Percentiles rank a stretch among this genome's conserved stretches.
Evolutionary conservation across 129 eudicot species (phyloP).

Genomic region (Sambucus nigra): DNA sequence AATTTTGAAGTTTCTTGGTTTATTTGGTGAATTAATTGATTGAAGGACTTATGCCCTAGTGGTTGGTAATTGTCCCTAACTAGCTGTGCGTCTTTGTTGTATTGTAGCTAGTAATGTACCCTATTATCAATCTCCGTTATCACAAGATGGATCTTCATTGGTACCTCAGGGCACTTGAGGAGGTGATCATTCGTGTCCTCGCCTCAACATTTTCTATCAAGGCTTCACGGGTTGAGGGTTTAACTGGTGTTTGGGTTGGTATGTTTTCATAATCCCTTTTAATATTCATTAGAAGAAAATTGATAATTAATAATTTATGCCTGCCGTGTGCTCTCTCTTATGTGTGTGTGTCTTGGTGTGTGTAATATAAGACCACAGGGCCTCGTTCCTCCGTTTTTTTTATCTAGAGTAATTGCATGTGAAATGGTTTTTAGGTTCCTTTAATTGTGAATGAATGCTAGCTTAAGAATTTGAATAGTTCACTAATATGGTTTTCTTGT

Average conservation of each 20-base stretch:
- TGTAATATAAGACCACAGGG: too few species aligned
- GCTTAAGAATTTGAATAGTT: too few species aligned
- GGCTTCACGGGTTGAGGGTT: conserved; percentile 51
- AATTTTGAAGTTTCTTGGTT: background rate
- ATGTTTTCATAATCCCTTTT: conserved; percentile 11
- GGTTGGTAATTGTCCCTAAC: conserved; percentile 8
- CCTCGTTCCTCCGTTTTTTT: too few species aligned
- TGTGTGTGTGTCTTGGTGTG: too few species aligned
- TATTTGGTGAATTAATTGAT: background rate
- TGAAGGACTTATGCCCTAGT: background rate
- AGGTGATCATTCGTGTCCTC: conserved; percentile 73
- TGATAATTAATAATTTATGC: too few species aligned
- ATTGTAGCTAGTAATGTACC: conserved; percentile 82
- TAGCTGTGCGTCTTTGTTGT: background rate
- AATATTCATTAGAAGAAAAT: too few species aligned
- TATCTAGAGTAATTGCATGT: too few species aligned
- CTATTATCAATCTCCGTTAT: conserved; percentile 70
- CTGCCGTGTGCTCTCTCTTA: too few species aligned
- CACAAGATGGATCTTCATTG: conserved; percentile 95
- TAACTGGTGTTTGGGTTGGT: conserved; percentile 67
- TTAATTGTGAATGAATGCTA: too few species aligned
- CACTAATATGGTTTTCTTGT: too few species aligned
- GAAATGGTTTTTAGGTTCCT: too few species aligned
- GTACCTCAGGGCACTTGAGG: conserved; percentile 83
- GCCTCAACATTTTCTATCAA: conserved; percentile 47